phyloP scores from a whole-genome alignment of 495 filamentous ascomycete species.

The Aspergillus cavernicola region DNA sequence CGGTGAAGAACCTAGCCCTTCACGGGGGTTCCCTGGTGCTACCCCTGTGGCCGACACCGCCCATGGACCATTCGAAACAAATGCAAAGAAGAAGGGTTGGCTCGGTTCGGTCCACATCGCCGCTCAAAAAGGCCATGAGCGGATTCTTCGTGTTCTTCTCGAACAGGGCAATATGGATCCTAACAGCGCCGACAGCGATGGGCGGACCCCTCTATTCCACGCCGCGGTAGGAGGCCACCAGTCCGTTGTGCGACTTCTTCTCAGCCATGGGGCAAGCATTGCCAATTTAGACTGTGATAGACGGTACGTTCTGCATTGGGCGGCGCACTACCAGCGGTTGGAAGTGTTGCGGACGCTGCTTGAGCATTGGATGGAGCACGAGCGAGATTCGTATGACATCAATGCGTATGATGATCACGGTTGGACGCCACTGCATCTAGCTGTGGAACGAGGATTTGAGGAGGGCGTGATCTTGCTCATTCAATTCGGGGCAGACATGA shows the following conservation, averaged over 20 bases:
- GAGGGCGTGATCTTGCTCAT: conserved; percentile 1
- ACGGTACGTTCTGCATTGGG: conserved; percentile 6
- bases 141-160: conserved; percentile 2
- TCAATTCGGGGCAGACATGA: background rate
- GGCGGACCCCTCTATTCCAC: background rate
- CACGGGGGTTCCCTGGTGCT: no score
- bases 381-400: background rate
- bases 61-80: background rate
- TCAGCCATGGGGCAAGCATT: background rate
- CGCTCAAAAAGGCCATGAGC: conserved; percentile 7
- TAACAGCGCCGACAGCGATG: conserved; percentile 4
- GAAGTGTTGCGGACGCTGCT: background rate
- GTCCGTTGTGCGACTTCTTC: background rate
- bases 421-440: conserved; percentile 4
- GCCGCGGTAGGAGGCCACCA: conserved; percentile 4
- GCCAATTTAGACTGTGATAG: background rate
- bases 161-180: background rate
- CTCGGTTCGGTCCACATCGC: background rate
- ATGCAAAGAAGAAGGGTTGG: background rate
- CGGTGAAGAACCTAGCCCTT: no score
- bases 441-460: conserved; percentile 5
- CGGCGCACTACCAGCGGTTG: background rate
- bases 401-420: background rate
- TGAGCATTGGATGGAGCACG: background rate
- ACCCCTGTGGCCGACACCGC: no score